Evolutionary conservation across 179 eudicot species (phyloP).

Genomic region (Spergularia azorica): DNA sequence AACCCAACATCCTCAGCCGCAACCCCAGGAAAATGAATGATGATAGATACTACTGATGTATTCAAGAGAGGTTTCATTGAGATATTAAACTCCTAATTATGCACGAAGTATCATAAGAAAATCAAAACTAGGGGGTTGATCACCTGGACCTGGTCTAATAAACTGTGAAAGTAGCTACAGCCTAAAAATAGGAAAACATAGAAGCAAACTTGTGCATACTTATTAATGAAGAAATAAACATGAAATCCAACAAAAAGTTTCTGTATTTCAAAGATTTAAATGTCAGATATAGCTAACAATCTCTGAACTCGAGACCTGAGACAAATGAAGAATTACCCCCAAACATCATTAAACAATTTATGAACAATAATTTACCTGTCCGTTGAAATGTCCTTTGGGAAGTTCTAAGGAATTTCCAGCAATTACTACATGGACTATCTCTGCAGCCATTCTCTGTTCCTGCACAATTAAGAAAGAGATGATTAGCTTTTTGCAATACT

Average conservation of each 20-base stretch:
- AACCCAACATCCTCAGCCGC: not conserved
- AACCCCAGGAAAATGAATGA: not conserved
- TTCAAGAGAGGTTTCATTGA: not conserved
- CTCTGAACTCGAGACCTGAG: not conserved
- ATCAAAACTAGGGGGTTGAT: not conserved
- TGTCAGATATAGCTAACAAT: not conserved
- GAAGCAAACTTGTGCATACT: not conserved
- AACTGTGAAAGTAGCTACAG: not conserved
- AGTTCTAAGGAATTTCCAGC: slow-evolving; percentile 89
- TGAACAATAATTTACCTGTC: slow-evolving; percentile 49
- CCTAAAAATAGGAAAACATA: no score
- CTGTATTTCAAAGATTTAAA: not conserved
- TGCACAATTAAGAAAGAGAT: slow-evolving; percentile 34
- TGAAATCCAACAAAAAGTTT: not conserved
- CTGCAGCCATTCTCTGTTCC: slow-evolving; percentile 87
- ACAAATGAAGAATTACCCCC: not conserved
- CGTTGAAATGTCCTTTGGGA: slow-evolving; percentile 64
- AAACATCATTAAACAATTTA: not conserved
- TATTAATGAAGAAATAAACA: not conserved
- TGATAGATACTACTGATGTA: not conserved
- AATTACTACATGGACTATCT: slow-evolving; percentile 88
- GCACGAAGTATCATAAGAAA: not conserved
- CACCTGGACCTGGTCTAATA: not conserved
- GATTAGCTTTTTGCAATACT: slow-evolving; percentile 11
- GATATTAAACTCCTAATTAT: not conserved